A percentile compares a stretch with the other conserved stretches of the same genome.
Evolutionary conservation across 2,329 filamentous ascomycete genomes (phyloP).

Genomic region (Talaromyces sp.): DNA sequence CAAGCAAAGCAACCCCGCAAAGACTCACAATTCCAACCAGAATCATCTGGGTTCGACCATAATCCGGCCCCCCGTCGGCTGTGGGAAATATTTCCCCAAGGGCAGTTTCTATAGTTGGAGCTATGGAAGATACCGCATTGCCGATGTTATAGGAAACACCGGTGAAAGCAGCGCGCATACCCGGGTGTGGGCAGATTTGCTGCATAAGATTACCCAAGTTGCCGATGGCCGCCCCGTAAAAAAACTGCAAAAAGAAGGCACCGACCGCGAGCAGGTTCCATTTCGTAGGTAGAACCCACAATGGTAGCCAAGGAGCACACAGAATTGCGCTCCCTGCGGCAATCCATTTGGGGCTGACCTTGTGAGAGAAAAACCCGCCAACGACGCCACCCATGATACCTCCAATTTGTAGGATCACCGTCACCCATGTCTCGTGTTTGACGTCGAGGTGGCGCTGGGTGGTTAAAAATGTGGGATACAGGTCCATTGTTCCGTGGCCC

Average conservation of each 20-base stretch:
- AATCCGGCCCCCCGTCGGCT: not conserved
- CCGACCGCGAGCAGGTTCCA: constrained; percentile 5
- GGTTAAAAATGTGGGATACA: constrained; percentile 1
- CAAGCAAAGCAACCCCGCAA: not conserved
- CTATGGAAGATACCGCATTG: constrained; percentile 3
- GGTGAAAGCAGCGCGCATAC: constrained; percentile 4
- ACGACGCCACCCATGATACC: not conserved
- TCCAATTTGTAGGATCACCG: constrained; percentile 1
- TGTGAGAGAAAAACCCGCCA: not conserved
- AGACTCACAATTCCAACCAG: constrained; percentile 3
- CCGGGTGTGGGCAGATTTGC: constrained; percentile 6
- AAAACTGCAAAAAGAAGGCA: constrained; percentile 8
- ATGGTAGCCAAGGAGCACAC: constrained; percentile 1
- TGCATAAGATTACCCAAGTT: constrained; percentile 6
- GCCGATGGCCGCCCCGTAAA: constrained; percentile 6
- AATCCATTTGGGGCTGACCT: constrained; percentile 3
- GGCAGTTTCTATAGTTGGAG: constrained; percentile 1
- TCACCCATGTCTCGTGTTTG: not conserved
- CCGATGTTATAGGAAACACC: constrained; percentile 6
- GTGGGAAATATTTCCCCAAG: not conserved
- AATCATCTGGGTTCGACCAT: constrained; percentile 3
- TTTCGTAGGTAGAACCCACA: constrained; percentile 1
- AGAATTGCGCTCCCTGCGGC: not conserved
- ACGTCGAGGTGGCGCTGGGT: not conserved
- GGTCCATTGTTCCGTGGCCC: constrained; percentile 6